Conservation (phyloP, 164 flowering plant genomes). For the Liquidambar formosana region DNA sequence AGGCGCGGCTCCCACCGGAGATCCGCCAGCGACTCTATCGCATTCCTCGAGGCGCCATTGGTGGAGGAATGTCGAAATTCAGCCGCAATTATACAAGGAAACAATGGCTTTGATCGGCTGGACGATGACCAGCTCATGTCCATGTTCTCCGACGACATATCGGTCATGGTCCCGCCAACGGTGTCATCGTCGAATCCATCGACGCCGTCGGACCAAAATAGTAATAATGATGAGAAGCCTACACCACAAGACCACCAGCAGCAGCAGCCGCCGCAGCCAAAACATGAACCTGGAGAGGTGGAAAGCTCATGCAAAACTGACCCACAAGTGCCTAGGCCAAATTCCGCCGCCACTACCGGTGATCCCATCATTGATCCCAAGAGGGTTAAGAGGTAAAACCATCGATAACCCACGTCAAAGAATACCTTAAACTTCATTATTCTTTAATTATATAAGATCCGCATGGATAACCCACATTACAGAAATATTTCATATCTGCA, state of each 20-base stretch:
- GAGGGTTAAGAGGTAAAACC: conserved; percentile 68
- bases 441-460: background rate
- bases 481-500: background rate
- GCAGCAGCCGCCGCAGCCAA: conserved; percentile 29
- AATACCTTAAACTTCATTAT: background rate
- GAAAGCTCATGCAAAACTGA: conserved; percentile 40
- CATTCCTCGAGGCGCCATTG: conserved; percentile 52
- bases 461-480: background rate
- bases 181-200: conserved; percentile 49
- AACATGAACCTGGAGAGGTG: conserved; percentile 47
- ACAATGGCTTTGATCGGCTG: conserved; percentile 41
- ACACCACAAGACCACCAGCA: conserved; percentile 8
- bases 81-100: conserved; percentile 1
- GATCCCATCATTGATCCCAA: conserved; percentile 61
- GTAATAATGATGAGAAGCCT: conserved; percentile 46
- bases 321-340: background rate
- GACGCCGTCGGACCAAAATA: conserved; percentile 65
- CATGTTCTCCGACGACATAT: conserved; percentile 61
- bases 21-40: conserved; percentile 60
- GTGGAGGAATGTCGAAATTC: conserved; percentile 28
- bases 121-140: conserved; percentile 76
- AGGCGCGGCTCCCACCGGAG: conserved; percentile 56
- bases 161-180: conserved; percentile 24
- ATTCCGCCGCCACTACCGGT: conserved; percentile 14
- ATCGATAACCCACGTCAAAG: background rate